phyloP scores from a whole-genome alignment of 768 basidiomycete species.

The Mycena pura region DNA sequence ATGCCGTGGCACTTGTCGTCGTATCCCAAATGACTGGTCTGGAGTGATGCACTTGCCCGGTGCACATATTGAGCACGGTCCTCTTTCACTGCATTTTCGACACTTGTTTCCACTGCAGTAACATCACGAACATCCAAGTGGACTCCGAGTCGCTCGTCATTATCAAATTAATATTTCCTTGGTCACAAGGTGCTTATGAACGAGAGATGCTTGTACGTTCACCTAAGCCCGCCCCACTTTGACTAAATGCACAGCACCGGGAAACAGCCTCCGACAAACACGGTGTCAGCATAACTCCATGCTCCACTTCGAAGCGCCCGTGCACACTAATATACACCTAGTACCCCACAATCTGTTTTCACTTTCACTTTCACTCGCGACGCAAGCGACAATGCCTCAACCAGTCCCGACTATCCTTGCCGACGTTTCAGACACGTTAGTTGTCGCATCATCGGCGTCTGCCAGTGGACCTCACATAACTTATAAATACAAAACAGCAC shows the following conservation, averaged over 20 bases:
- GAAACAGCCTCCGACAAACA: conserved; percentile 5
- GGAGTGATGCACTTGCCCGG: too few relatives aligned
- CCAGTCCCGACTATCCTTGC: neutral
- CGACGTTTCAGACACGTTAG: conserved; percentile 23
- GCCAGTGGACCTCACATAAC: neutral
- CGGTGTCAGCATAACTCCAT: conserved; percentile 14
- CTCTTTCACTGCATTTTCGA: too few relatives aligned
- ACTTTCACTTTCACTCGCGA: neutral
- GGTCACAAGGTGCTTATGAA: too few relatives aligned
- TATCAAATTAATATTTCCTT: too few relatives aligned
- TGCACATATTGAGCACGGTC: too few relatives aligned
- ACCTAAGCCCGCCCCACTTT: neutral
- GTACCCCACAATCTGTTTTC: neutral
- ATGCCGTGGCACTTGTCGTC: too few relatives aligned
- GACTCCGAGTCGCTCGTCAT: too few relatives aligned
- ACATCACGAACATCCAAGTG: too few relatives aligned
- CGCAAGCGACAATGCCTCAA: conserved; percentile 8
- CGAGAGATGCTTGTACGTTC: conserved; percentile 3
- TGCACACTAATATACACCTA: conserved; percentile 2
- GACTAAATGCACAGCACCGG: neutral
- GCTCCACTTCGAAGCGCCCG: conserved; percentile 13
- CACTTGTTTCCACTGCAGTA: too few relatives aligned
- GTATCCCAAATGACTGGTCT: too few relatives aligned
- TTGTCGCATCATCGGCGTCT: neutral
- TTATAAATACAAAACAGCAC: too few relatives aligned